A percentile compares a stretch with the other conserved stretches of the same genome.
Conservation (phyloP, 2,329 filamentous ascomycete genomes). For the Xylariaceae sp. region DNA sequence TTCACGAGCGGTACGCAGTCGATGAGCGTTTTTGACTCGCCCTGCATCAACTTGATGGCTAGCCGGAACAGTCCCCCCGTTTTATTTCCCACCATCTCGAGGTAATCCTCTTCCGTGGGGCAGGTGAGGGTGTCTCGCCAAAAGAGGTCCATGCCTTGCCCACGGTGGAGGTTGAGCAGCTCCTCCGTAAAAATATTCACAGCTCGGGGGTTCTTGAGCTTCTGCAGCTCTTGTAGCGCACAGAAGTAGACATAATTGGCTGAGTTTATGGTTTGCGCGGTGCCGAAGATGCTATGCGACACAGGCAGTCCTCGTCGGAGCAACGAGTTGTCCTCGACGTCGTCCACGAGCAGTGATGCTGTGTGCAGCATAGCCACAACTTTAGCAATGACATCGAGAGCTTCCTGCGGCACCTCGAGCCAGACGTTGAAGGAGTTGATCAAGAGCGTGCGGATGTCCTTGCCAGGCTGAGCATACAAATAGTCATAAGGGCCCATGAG, state of each 20-base stretch:
- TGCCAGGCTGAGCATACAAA: constrained; percentile 77
- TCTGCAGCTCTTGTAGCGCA: constrained; percentile 75
- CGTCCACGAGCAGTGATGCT: constrained; percentile 81
- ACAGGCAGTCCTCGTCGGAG: constrained; percentile 81
- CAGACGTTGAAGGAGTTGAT: constrained; percentile 83
- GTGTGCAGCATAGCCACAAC: constrained; percentile 88
- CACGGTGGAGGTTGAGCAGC: constrained; percentile 81
- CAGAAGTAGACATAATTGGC: constrained; percentile 90
- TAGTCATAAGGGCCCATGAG: constrained; percentile 82
- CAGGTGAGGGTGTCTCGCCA: constrained; percentile 87
- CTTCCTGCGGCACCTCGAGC: constrained; percentile 74
- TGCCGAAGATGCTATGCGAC: constrained; percentile 83
- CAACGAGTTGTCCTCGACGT: constrained; percentile 82
- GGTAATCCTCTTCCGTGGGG: constrained; percentile 85
- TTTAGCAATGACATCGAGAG: constrained; percentile 75
- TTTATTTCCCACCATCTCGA: constrained; percentile 94
- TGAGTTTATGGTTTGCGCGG: constrained; percentile 87
- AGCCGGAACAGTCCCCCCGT: constrained; percentile 86
- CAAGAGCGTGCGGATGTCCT: constrained; percentile 81
- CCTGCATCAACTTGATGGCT: constrained; percentile 87
- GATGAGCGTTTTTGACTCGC: constrained; percentile 61
- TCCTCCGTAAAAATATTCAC: constrained; percentile 81
- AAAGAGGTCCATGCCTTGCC: constrained; percentile 90
- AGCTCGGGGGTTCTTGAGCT: constrained; percentile 69
- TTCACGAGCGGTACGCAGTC: constrained; percentile 87